Conservation (phyloP, 1,139 yeast genomes). For the Blastobotrys elegans region DNA sequence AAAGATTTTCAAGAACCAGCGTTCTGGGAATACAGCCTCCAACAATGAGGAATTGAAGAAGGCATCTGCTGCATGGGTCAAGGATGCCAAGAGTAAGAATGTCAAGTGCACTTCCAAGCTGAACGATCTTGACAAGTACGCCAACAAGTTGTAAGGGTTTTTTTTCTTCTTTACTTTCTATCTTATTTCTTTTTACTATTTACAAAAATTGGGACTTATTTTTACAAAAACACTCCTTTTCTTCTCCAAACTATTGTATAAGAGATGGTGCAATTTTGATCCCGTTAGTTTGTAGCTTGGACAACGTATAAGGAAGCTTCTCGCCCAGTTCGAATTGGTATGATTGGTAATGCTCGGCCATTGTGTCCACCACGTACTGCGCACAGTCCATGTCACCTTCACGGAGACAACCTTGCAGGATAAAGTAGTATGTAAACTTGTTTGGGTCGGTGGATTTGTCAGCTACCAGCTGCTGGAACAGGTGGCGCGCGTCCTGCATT, state of each 20-base stretch:
- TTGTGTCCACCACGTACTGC: conserved; percentile 37
- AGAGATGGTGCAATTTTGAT: conserved; percentile 11
- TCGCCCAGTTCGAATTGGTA: conserved; percentile 16
- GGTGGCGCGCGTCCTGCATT: conserved; percentile 40
- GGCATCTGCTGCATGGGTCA: neutral
- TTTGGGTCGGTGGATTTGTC: conserved; percentile 42
- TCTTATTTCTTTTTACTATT: neutral
- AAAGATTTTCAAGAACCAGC: neutral
- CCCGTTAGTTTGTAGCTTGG: no score
- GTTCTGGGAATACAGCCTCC: neutral
- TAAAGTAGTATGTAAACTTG: conserved; percentile 51
- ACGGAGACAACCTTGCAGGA: conserved; percentile 44
- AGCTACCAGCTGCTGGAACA: conserved; percentile 36
- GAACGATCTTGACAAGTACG: neutral
- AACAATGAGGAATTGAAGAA: neutral
- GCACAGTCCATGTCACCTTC: conserved; percentile 36
- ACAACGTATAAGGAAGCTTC: conserved; percentile 10
- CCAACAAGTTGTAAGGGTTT: neutral
- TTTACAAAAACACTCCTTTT: no score
- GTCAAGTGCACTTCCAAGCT: neutral
- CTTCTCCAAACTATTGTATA: no score
- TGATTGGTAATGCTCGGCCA: conserved; percentile 14
- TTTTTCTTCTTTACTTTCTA: neutral
- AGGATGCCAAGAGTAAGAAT: neutral
- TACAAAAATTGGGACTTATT: no score